Evolutionary conservation across 1,284 basidiomycete species (phyloP).

Genomic region (Coniophora puteana): DNA sequence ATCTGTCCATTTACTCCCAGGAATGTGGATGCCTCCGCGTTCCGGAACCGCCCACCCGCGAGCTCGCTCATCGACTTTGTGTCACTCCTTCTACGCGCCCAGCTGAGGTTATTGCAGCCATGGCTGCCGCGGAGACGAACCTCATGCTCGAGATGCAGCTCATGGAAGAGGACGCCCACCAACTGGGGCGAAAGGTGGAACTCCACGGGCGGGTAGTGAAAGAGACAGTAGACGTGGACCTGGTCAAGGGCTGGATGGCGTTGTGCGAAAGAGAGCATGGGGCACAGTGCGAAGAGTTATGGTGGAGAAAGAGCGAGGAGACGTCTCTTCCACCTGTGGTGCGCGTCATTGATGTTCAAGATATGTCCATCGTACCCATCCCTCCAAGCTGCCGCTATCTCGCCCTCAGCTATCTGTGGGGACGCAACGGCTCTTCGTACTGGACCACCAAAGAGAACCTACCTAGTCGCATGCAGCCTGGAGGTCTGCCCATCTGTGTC

Average conservation of each 20-base stretch:
- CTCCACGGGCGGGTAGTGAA: slow-evolving; percentile 18
- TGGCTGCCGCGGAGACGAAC: slow-evolving; percentile 3
- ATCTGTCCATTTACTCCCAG: slow-evolving; percentile 5
- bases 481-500: slow-evolving; percentile 3
- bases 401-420: slow-evolving; percentile 13
- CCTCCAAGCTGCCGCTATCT: slow-evolving; percentile 10
- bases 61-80: slow-evolving; percentile 15
- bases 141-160: slow-evolving; percentile 15
- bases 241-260: slow-evolving; percentile 6
- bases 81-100: slow-evolving; percentile 11
- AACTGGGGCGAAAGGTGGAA: slow-evolving; percentile 11
- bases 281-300: slow-evolving; percentile 1
- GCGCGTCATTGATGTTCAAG: slow-evolving; percentile 9
- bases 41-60: too few relatives aligned
- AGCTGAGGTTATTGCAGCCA: slow-evolving; percentile 3
- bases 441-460: slow-evolving; percentile 8
- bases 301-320: slow-evolving; percentile 4
- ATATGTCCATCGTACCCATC: slow-evolving; percentile 10
- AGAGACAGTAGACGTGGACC: slow-evolving; percentile 9
- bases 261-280: slow-evolving; percentile 6
- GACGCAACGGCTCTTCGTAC: slow-evolving; percentile 3
- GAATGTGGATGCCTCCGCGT: too few relatives aligned
- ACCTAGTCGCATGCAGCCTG: not conserved
- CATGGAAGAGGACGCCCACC: slow-evolving; percentile 14
- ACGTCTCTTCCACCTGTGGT: slow-evolving; percentile 5